Evolutionary conservation across 768 basidiomycete species (phyloP), one percentile per base, ranked within the genome.

Genomic region (Coprinopsis sp.): DNA sequence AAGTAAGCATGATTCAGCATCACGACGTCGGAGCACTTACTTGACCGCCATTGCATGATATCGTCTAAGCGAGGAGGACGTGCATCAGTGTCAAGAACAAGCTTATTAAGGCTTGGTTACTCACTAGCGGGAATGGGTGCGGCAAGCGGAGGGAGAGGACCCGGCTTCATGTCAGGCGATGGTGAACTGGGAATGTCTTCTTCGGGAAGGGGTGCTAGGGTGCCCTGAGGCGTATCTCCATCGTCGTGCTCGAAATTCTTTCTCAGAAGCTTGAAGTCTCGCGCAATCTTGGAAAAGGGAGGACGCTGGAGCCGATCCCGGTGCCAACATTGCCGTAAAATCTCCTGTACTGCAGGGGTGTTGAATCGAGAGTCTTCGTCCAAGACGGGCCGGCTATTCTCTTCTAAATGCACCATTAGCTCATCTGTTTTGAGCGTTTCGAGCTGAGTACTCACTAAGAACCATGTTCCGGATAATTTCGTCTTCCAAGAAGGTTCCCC

Each of bases 271-370:
- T 73, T 70, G 43, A 86, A 53, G 12, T 70, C 70, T 5, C 57
- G 51, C 2, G 74, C 73, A 22, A 85, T 65, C 22, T 64, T 55
- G 14, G 67, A 59, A 55, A 88, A 89, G 0, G 69, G 49, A 3
- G 80, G 78, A 0, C 87, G 73, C n/a, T 55, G 49, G 6, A 57
- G 53, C 1, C 83, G 77, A 41, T 78, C 69, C 2, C 63, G 66
- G 36, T 71, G 62, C 86, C 87, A 87, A 51, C 78, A 80, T 5
- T 59, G 36, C 7, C 59, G 58, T 18, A 87, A 63, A 40, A 82
- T 60, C 21, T 66, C 59, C 54, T 66, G 63, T 19, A 73, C 55
- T 67, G 65, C 33, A 72, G 61, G 54, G 2, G 61, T 61, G 37
- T 61, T 57, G 51, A 70, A 54, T 42, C 58, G 55, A 34, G 51